These are phyloP conservation scores for Sporobolomyces phaffii DNA, from an alignment of 768 basidiomycete species.

Conservation along the genomic window DNA sequence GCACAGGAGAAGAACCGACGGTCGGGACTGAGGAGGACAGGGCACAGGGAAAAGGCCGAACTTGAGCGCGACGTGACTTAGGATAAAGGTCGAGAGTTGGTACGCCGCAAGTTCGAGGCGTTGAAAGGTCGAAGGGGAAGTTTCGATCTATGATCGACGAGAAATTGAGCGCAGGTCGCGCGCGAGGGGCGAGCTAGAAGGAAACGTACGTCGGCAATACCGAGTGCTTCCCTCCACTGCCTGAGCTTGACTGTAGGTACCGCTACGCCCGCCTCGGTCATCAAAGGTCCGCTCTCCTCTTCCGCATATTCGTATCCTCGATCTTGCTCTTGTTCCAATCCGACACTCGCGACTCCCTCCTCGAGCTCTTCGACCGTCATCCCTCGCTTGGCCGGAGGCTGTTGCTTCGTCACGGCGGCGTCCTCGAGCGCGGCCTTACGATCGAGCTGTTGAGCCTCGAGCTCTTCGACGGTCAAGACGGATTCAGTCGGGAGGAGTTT, in stretches of 20 bases:
- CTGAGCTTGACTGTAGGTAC: conserved; percentile 8
- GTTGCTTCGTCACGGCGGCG: not conserved
- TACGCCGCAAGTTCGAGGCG: conserved; percentile 14
- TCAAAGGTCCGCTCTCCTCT: not conserved
- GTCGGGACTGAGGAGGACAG: conserved; percentile 1
- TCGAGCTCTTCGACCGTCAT: not conserved
- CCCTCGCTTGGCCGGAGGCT: not conserved
- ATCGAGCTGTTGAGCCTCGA: conserved; percentile 13
- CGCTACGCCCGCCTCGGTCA: not conserved
- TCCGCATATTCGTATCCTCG: not conserved
- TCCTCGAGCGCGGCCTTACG: not conserved
- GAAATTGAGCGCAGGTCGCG: too few relatives aligned
- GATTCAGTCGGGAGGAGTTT: conserved; percentile 42
- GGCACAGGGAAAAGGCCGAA: not conserved
- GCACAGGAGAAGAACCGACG: conserved; percentile 18
- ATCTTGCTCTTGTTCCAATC: not conserved
- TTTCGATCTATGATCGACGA: conserved; percentile 35
- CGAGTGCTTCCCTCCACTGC: conserved; percentile 25
- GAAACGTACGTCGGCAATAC: conserved; percentile 23
- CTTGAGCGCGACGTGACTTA: not conserved
- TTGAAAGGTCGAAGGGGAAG: conserved; percentile 7
- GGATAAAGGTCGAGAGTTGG: conserved; percentile 11
- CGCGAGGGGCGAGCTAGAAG: too few relatives aligned
- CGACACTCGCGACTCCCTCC: not conserved
- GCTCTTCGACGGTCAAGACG: conserved; percentile 27